These are phyloP conservation scores for Bjerkandera adusta DNA, from an alignment of 1,284 basidiomycete species.

Conservation along the genomic window DNA sequence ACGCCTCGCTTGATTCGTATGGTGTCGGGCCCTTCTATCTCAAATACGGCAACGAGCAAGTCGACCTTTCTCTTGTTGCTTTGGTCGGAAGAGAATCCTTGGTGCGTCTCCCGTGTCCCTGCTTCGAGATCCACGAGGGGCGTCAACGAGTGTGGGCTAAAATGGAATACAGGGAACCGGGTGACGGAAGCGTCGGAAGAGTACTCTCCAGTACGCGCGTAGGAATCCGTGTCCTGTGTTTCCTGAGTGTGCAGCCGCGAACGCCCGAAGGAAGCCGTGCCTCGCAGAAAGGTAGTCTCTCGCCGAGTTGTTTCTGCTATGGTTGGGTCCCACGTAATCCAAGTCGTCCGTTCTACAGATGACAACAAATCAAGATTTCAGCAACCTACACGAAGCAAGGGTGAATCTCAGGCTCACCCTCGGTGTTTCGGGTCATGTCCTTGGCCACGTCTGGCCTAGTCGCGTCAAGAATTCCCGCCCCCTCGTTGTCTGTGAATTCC, in stretches of 20 bases:
- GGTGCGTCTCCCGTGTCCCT: background rate
- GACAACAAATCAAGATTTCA: background rate
- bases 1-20: constrained; percentile 62
- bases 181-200: constrained; percentile 47
- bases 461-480: too few species aligned
- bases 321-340: constrained; percentile 58
- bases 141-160: constrained; percentile 55
- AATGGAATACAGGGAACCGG: constrained; percentile 65
- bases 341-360: constrained; percentile 42
- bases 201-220: constrained; percentile 47
- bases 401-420: constrained; percentile 3
- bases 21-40: constrained; percentile 70
- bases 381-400: constrained; percentile 1
- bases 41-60: constrained; percentile 61
- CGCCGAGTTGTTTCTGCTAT: constrained; percentile 14
- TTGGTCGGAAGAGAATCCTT: constrained; percentile 22
- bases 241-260: constrained; percentile 34
- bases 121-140: constrained; percentile 39
- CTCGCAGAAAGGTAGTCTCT: constrained; percentile 27
- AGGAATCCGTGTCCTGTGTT: constrained; percentile 48
- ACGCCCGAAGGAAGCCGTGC: constrained; percentile 25
- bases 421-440: background rate
- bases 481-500: constrained; percentile 16
- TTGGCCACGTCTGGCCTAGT: too few species aligned
- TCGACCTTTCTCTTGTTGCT: constrained; percentile 40